Evolutionary conservation across 331 rosid species (phyloP).

Genomic region (Rhamnella rubrinervis): DNA sequence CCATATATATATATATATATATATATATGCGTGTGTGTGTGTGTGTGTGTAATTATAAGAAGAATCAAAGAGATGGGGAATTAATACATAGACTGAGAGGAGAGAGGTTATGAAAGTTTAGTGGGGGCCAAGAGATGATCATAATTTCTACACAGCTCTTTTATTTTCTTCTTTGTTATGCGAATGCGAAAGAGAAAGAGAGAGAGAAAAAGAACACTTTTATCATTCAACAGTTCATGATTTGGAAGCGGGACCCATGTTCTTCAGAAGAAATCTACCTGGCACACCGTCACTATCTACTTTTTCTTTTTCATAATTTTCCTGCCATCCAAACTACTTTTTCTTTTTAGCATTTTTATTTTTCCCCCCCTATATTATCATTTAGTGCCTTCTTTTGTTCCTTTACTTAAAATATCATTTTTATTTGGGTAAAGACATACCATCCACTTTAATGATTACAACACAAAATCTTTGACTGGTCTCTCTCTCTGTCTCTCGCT

Average conservation of each 20-base stretch:
- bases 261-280: conserved; percentile 64
- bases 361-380: conserved; percentile 13
- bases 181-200: conserved; percentile 20
- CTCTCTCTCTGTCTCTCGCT: conserved; percentile 27
- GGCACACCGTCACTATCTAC: conserved; percentile 61
- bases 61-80: no score
- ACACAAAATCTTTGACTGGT: conserved; percentile 81
- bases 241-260: conserved; percentile 38
- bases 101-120: no score
- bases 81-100: no score
- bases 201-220: conserved; percentile 50
- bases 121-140: no score
- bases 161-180: conserved; percentile 3
- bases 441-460: conserved; percentile 69
- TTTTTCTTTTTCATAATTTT: conserved; percentile 38
- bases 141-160: no score
- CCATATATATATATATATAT: no score
- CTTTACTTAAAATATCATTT: conserved; percentile 95
- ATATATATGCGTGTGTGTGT: no score
- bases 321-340: conserved; percentile 58
- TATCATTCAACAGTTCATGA: conserved; percentile 45
- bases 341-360: conserved; percentile 52
- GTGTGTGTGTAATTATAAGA: no score
- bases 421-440: conserved; percentile 67
- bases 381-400: conserved; percentile 34